Evolutionary conservation across 2,329 filamentous ascomycete genomes (phyloP).

Genomic region (Colletotrichum somersetense): DNA sequence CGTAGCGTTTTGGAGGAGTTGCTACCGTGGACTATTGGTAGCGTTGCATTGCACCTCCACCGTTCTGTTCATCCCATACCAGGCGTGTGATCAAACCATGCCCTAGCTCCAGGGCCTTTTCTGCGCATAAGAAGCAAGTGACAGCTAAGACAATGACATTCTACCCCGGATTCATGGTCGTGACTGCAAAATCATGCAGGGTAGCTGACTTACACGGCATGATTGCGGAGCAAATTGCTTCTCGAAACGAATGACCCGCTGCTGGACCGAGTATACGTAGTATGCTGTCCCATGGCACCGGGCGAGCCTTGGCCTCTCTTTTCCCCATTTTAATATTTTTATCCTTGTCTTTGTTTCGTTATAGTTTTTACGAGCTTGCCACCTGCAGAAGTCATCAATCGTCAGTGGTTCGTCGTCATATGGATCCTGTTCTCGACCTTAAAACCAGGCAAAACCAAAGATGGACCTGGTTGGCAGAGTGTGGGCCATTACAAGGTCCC

Average conservation of each 20-base stretch:
- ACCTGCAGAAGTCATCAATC: constrained; percentile 2
- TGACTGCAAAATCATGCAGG: constrained; percentile 3
- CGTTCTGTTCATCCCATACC: constrained; percentile 1
- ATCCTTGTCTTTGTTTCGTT: not conserved
- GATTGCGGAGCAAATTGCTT: not conserved
- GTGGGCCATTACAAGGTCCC: constrained; percentile 2
- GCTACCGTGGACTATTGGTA: not conserved
- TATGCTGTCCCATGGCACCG: not conserved
- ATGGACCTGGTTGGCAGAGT: not conserved
- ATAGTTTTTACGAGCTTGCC: not conserved
- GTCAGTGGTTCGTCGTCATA: constrained; percentile 10
- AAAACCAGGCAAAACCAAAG: constrained; percentile 21
- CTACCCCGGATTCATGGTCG: constrained; percentile 20
- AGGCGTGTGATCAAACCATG: constrained; percentile 24
- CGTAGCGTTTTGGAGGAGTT: not conserved
- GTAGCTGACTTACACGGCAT: not conserved
- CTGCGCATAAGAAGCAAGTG: not conserved
- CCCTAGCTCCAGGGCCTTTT: constrained; percentile 1
- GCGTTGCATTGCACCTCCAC: constrained; percentile 26
- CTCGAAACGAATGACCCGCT: not conserved
- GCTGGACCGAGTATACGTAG: too few species aligned
- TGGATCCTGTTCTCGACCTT: constrained; percentile 1
- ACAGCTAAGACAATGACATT: constrained; percentile 18
- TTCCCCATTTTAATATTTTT: not conserved
- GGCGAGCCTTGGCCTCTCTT: constrained; percentile 1